Percentiles rank a stretch among this genome's conserved stretches.
Conservation (phyloP, 2,329 filamentous ascomycete genomes). For the Pseudogymnoascus sp. region DNA sequence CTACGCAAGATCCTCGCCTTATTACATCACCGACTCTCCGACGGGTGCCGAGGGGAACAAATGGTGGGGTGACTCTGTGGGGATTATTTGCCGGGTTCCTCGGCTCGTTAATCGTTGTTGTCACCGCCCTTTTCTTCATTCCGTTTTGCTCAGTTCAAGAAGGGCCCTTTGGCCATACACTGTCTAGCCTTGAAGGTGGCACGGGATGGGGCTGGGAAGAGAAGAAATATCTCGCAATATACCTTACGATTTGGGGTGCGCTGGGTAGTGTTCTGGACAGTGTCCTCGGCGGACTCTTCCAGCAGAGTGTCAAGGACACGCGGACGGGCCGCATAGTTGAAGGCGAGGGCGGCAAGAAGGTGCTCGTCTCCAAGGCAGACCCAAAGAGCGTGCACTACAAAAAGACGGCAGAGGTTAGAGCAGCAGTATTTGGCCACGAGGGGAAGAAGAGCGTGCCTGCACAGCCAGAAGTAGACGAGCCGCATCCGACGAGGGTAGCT, state of each 20-base stretch:
- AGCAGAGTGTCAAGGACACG: conserved; percentile 78
- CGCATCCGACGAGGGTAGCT: conserved; percentile 33
- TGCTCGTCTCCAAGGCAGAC: conserved; percentile 35
- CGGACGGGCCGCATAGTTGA: conserved; percentile 82
- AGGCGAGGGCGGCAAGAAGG: conserved; percentile 62
- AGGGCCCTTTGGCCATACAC: conserved; percentile 1
- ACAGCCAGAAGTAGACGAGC: conserved; percentile 30
- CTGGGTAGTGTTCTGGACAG: conserved; percentile 82
- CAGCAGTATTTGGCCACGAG: conserved; percentile 35
- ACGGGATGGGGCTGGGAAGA: conserved; percentile 45
- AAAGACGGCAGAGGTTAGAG: conserved; percentile 33
- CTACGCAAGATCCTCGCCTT: conserved; percentile 64
- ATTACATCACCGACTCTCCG: conserved; percentile 73
- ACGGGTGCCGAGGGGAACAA: conserved; percentile 80
- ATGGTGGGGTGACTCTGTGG: conserved; percentile 75
- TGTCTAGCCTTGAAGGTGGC: conserved; percentile 31
- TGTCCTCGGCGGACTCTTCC: conserved; percentile 72
- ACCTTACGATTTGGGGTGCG: conserved; percentile 62
- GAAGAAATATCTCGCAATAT: conserved; percentile 39
- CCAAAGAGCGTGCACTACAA: conserved; percentile 25
- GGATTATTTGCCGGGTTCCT: conserved; percentile 67
- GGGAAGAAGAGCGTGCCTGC: conserved; percentile 35
- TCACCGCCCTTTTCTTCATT: conserved; percentile 53
- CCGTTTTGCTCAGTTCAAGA: conserved; percentile 48
- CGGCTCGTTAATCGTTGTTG: conserved; percentile 62